These are phyloP conservation scores for Phragmites australis DNA, from an alignment of 176 grass and related monocot genomes.

Conservation along the genomic window DNA sequence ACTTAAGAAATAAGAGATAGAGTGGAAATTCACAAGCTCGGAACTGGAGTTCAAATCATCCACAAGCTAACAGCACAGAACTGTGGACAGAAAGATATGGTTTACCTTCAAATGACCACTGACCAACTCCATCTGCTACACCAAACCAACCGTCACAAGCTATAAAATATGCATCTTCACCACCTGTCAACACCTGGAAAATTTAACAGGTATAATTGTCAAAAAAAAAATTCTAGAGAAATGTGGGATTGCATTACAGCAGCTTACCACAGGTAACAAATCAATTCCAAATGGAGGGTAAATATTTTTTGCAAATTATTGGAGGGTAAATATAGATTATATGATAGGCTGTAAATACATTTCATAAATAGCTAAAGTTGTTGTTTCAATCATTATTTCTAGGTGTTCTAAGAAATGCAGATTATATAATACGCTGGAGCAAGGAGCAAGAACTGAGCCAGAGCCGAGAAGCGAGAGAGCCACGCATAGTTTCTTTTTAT, in stretches of 20 bases:
- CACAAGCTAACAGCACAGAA: background rate
- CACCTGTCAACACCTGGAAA: constrained; percentile 75
- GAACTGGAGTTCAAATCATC: background rate
- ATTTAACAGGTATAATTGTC: constrained; percentile 9
- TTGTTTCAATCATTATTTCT: constrained; percentile 18
- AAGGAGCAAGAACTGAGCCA: constrained; percentile 1
- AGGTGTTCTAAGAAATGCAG: background rate
- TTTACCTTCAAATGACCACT: constrained; percentile 98
- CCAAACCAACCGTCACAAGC: constrained; percentile 76
- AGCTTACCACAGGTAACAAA: background rate
- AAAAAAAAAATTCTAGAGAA: constrained; percentile 16
- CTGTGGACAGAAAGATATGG: constrained; percentile 10
- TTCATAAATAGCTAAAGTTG: background rate
- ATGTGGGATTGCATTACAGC: background rate
- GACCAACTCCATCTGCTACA: constrained; percentile 95
- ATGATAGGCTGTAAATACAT: background rate
- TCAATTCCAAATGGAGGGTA: background rate
- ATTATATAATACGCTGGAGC: background rate
- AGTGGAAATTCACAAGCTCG: background rate
- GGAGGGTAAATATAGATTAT: background rate
- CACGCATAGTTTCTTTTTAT: background rate
- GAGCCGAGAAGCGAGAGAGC: background rate
- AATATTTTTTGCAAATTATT: too few relatives aligned
- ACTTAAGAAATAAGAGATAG: background rate
- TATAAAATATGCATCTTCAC: constrained; percentile 97